Conservation (phyloP, 2,329 filamentous ascomycete genomes). For the Colletotrichum somersetense region DNA sequence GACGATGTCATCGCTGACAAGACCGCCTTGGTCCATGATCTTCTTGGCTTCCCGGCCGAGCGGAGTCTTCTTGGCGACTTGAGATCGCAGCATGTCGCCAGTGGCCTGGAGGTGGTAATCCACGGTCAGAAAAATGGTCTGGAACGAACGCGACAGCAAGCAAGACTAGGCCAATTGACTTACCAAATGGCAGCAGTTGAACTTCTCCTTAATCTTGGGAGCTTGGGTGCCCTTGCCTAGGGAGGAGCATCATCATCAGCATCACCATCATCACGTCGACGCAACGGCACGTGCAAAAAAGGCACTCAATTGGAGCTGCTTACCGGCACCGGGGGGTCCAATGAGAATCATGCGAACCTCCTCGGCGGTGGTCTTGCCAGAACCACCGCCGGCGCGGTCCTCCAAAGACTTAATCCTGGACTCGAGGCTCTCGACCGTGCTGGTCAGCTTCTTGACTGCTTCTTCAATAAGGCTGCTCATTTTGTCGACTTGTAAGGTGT, state of each 20-base stretch:
- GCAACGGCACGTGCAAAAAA: constrained; percentile 14
- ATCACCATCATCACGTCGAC: constrained; percentile 18
- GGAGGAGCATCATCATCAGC: constrained; percentile 27
- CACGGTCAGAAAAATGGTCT: constrained; percentile 34
- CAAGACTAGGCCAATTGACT: constrained; percentile 52
- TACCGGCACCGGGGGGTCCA: constrained; percentile 97
- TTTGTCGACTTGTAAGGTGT: constrained; percentile 55
- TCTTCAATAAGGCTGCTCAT: constrained; percentile 89
- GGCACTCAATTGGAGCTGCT: constrained; percentile 51
- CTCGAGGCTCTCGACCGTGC: constrained; percentile 86
- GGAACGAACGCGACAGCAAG: background rate
- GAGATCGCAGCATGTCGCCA: constrained; percentile 98
- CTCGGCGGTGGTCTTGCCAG: constrained; percentile 64
- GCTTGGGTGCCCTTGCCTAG: constrained; percentile 99
- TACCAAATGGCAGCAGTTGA: constrained; percentile 96
- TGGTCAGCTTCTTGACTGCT: constrained; percentile 86
- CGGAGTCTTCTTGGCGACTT: constrained; percentile 96
- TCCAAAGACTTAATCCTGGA: constrained; percentile 89
- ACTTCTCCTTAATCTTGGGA: constrained; percentile 98
- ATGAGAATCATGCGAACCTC: constrained; percentile 97
- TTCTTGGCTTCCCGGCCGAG: constrained; percentile 98
- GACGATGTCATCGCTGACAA: constrained; percentile 99
- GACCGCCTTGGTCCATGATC: constrained; percentile 98
- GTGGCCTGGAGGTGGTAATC: constrained; percentile 75
- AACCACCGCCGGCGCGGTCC: constrained; percentile 72